phyloP scores from a whole-genome alignment of 1,284 basidiomycete genomes.

The Somion occarium region DNA sequence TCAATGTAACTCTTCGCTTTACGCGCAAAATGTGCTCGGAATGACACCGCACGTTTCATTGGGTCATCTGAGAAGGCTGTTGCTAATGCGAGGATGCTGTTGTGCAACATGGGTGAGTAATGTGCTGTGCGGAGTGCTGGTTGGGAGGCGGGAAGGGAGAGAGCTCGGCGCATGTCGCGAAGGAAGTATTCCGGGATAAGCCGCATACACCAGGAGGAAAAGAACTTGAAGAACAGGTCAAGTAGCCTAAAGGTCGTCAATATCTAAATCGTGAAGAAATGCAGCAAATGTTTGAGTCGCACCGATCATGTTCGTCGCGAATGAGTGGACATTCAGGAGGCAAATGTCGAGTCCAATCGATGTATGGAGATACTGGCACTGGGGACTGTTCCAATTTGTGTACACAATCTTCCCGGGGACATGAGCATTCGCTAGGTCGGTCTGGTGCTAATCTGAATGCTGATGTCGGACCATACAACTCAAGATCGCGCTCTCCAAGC shows the following conservation, averaged over 20 bases:
- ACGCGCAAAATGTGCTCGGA: conserved; percentile 44
- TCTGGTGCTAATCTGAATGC: conserved; percentile 32
- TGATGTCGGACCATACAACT: conserved; percentile 33
- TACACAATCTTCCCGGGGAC: conserved; percentile 14
- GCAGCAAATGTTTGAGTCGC: not conserved
- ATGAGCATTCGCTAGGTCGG: conserved; percentile 8
- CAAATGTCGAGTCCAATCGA: conserved; percentile 55
- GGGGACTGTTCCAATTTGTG: conserved; percentile 12
- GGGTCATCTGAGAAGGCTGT: conserved; percentile 56
- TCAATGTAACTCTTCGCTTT: conserved; percentile 54
- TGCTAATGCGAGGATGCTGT: conserved; percentile 56
- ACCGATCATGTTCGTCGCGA: conserved; percentile 47
- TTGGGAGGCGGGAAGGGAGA: conserved; percentile 42
- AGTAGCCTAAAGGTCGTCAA: conserved; percentile 34
- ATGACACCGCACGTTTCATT: conserved; percentile 37
- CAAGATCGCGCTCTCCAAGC: conserved; percentile 29
- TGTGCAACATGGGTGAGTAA: conserved; percentile 72
- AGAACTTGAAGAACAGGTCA: conserved; percentile 56
- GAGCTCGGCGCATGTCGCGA: conserved; percentile 51
- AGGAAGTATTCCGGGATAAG: conserved; percentile 47
- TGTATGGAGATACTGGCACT: conserved; percentile 28
- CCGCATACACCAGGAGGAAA: conserved; percentile 50
- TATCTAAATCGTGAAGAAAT: not conserved
- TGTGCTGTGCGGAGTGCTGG: conserved; percentile 45
- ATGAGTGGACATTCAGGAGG: conserved; percentile 41